These are phyloP conservation scores for Penicillium nordicum DNA, from an alignment of 2,329 filamentous ascomycete species.

Conservation along the genomic window DNA sequence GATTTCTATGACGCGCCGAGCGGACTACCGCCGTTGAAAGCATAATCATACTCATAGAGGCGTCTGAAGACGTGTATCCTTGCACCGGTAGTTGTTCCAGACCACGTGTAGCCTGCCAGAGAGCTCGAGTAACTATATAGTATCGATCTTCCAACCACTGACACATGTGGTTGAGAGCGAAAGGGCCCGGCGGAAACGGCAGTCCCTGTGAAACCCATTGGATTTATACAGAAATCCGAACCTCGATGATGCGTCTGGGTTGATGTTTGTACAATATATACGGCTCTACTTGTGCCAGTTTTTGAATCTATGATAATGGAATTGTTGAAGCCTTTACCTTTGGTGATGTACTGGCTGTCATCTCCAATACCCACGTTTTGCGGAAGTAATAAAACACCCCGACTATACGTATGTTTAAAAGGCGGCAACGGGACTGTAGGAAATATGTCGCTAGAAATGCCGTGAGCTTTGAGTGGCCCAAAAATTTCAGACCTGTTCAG, in stretches of 20 bases:
- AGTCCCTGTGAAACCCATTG: not conserved
- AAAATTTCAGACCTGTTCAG: not conserved
- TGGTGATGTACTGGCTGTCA: not conserved
- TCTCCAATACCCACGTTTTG: not conserved
- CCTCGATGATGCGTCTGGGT: not conserved
- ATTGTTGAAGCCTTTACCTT: not conserved
- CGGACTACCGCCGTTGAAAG: conserved; percentile 32
- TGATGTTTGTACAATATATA: not conserved
- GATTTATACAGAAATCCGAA: not conserved
- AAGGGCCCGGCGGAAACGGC: not conserved
- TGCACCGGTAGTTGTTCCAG: no score
- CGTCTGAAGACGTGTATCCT: not conserved
- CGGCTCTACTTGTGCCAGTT: not conserved
- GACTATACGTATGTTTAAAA: not conserved
- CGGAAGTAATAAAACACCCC: not conserved
- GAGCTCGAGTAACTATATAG: not conserved
- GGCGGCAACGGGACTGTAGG: not conserved
- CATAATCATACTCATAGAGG: conserved; percentile 5
- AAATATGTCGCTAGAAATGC: not conserved
- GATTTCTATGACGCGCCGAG: conserved; percentile 42
- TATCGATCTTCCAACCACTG: not conserved
- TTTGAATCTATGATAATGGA: not conserved
- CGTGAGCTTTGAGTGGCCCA: not conserved
- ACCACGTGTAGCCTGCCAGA: not conserved
- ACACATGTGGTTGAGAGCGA: no score